These are phyloP conservation scores for Suhomyces vadensis DNA, from an alignment of 805 yeast genomes.

Conservation along the genomic window DNA sequence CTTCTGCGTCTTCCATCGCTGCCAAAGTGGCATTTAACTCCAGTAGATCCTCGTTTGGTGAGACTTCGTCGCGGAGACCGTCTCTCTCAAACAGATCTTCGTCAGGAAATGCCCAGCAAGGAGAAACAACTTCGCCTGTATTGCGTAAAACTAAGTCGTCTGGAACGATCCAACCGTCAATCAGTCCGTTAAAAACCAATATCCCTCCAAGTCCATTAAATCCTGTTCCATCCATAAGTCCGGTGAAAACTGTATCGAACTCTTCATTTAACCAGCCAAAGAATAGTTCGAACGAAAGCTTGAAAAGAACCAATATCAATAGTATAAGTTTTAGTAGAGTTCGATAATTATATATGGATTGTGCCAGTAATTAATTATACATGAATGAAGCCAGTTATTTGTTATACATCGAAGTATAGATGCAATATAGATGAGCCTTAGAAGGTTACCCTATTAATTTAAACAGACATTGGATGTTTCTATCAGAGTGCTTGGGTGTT, in stretches of 20 bases:
- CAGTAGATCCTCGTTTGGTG: conserved; percentile 20
- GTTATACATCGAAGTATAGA: too few relatives aligned
- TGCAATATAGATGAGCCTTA: too few relatives aligned
- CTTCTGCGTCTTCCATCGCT: conserved; percentile 27
- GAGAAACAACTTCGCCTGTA: conserved; percentile 11
- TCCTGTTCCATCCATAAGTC: background rate
- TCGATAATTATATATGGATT: too few relatives aligned
- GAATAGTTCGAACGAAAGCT: conserved; percentile 12
- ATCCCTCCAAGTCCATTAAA: background rate
- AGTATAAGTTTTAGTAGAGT: conserved; percentile 27
- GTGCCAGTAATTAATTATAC: too few relatives aligned
- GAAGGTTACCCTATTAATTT: too few relatives aligned
- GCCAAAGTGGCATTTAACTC: conserved; percentile 28
- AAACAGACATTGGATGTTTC: too few relatives aligned
- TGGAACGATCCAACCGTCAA: conserved; percentile 9
- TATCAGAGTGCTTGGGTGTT: too few relatives aligned
- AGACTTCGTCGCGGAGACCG: conserved; percentile 14
- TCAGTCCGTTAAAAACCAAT: background rate
- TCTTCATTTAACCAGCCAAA: background rate
- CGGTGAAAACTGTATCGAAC: background rate
- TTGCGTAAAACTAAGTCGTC: conserved; percentile 23
- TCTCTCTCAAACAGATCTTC: conserved; percentile 14
- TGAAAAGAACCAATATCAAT: conserved; percentile 17
- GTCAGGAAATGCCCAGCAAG: conserved; percentile 1
- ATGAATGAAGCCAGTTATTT: too few relatives aligned